phyloP scores from a whole-genome alignment of 208 protist genomes.

The Acanthamoeba lenticulata region DNA sequence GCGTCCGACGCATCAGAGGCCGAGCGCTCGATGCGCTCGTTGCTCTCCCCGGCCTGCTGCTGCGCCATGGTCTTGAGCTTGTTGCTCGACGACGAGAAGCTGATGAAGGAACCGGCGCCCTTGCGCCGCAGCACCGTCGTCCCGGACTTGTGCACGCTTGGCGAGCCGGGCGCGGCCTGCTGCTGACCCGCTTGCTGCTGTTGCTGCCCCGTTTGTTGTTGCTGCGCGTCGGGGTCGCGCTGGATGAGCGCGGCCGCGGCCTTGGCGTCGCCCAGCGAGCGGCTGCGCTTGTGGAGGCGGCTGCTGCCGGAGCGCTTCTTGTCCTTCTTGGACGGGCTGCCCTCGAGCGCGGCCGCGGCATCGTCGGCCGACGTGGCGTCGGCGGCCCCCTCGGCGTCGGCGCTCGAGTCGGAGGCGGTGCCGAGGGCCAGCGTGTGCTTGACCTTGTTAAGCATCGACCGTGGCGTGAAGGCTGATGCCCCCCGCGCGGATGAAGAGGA shows the following conservation, averaged over 20 bases:
- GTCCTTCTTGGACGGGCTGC: not conserved
- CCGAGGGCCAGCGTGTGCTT: conserved; percentile 15
- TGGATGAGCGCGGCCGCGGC: not conserved
- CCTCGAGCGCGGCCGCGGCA: not conserved
- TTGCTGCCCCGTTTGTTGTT: too few relatives aligned
- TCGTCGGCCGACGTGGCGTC: not conserved
- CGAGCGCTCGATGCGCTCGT: not conserved
- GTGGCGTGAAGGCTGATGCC: conserved; percentile 23
- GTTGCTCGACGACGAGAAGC: not conserved
- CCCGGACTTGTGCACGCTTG: not conserved
- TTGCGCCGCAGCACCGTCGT: not conserved
- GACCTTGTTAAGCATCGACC: conserved; percentile 48
- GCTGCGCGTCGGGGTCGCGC: not conserved
- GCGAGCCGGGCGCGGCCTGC: not conserved
- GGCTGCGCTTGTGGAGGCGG: conserved; percentile 49
- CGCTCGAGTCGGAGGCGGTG: not conserved
- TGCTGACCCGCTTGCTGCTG: not conserved
- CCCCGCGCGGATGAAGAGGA: not conserved
- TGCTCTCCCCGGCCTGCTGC: not conserved
- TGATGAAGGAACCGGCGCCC: not conserved
- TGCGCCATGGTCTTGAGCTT: not conserved
- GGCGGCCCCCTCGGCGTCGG: not conserved
- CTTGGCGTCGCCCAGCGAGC: conserved; percentile 50
- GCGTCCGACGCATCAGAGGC: not conserved
- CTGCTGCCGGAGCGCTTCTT: not conserved